Evolutionary conservation across 768 basidiomycete genomes (phyloP).

Genomic region (Amanita thiersii): DNA sequence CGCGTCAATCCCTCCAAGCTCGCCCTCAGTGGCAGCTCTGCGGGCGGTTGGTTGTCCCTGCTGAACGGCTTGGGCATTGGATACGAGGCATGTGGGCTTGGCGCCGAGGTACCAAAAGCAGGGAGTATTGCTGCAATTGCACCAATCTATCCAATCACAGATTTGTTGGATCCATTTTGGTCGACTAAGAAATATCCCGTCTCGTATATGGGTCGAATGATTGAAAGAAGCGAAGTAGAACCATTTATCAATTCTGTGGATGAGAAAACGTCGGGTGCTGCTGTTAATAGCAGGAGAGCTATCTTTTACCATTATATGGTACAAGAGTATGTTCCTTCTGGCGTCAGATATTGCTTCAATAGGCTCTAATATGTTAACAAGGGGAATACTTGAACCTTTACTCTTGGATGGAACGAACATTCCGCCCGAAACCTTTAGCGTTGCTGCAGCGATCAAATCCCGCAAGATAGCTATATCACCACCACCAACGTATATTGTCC

Average conservation of each 20-base stretch:
- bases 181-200: slow-evolving; percentile 24
- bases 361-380: slow-evolving; percentile 7
- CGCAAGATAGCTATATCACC: slow-evolving; percentile 11
- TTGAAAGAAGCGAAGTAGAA: slow-evolving; percentile 20
- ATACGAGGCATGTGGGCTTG: slow-evolving; percentile 22
- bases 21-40: slow-evolving; percentile 28
- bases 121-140: slow-evolving; percentile 17
- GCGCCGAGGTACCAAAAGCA: slow-evolving; percentile 18
- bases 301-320: slow-evolving; percentile 32
- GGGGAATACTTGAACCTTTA: slow-evolving; percentile 20
- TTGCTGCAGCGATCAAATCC: slow-evolving; percentile 20
- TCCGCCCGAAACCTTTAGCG: slow-evolving; percentile 19
- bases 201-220: slow-evolving; percentile 23
- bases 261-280: slow-evolving; percentile 16
- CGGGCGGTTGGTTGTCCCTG: slow-evolving; percentile 30
- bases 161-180: slow-evolving; percentile 29
- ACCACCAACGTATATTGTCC: slow-evolving; percentile 27
- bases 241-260: slow-evolving; percentile 21
- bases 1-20: slow-evolving; percentile 22
- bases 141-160: slow-evolving; percentile 30
- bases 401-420: slow-evolving; percentile 25
- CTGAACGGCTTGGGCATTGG: slow-evolving; percentile 28
- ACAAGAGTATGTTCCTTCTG: slow-evolving; percentile 22
- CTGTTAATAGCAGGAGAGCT: slow-evolving; percentile 17
- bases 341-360: not conserved